Evolutionary conservation across 805 yeast genomes (phyloP), one percentile per base, ranked within the genome.

Genomic region (Suhomyces faveliae): DNA sequence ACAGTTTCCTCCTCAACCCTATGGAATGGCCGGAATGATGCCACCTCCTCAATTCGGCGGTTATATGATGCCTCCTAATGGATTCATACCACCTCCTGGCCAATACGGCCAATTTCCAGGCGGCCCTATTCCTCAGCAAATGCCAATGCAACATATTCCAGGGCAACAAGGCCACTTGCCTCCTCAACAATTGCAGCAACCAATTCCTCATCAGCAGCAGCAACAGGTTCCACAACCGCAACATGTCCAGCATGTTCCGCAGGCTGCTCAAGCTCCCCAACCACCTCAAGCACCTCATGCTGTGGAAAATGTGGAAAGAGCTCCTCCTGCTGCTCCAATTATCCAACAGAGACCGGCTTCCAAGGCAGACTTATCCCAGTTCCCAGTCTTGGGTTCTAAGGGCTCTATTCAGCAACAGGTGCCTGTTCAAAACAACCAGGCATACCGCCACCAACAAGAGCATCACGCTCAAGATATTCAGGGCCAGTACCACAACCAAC

Each of bases 341-440:
- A 33, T 20, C 25, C 44, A 41, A 8, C 35, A 24, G 21, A 21
- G 38, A 30, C 37, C 15, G 15, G 45, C 19, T 20, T 17, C 41
- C 3, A 46, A 46, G 37, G 55, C 51, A 11, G 73, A 76, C 54
- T 57, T 74, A 45, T 68, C 81, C n/a, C 76, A 75, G 43, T 78
- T 78, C 60, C 83, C 83, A 6, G 80, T 78, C n/a, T 68, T 78
- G 48, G 83, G 83, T 0, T 65, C 81, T 4, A 67, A 72, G 53
- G 76, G 61, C 12, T 61, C 64, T n/a, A 49, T 13, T n/a, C 40
- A 42, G 4, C 37, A 15, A 7, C 45, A 44, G 15, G 49, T 22
- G 8, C 44, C 50, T 51, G 40, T 48, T 47, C 61, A 52, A 33
- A 48, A 47, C 30, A 43, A 42, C 20, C 57, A 49, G 17, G 57